Base-by-base conservation (phyloP, 345 rosid species). In the Erodium maritimum region DNA sequence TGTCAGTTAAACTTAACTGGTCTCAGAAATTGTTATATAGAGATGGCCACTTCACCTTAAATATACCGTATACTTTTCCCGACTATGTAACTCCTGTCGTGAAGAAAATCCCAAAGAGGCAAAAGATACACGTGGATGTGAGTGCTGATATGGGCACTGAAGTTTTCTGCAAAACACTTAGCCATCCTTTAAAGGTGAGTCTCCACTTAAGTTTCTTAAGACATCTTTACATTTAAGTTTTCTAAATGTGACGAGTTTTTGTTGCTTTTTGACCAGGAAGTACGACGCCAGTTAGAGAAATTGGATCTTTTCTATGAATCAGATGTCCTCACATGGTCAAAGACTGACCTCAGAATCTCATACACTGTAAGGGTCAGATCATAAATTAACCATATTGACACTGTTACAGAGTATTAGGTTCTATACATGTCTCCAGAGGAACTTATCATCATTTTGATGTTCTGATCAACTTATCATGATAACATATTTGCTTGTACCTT, bases 171-270 rank as follows among this genome's bases (percentile, higher is more conserved):
- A 79, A 80, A 70, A 68, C 77, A 12, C 75, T 80, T 23, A 87
- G 91, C 75, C 96, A 93, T 77, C 99, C 81, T 21, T 64, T 93
- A 54, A 83, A 93, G 99, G 99, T 88, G 57, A 54, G 62, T 23
- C 45, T 67, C 45, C 59, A 54, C 60, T 61, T 8, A 19, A 9
- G 20, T 55, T 6, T 10, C 23, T 23, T 63, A 4, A 29, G 13
- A 17, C 37, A n/a, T 46, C 19, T 42, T 21, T 23, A 29, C 34
- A 18, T 52, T 45, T 22, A 24, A 3, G 22, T 33, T 56, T 51
- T 9, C 53, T 1, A 52, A 52, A 23, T 58, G 60, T 59, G 57
- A 46, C 46, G 14, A 3, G 55, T 58, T 37, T 25, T 19, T 19
- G 52, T 42, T 45, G 61, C 17, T 17, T 5, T 7, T 2, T 52